Evolutionary conservation across 108 stramenopile genomes (phyloP).

Genomic region (Discostella pseudostelligera): DNA sequence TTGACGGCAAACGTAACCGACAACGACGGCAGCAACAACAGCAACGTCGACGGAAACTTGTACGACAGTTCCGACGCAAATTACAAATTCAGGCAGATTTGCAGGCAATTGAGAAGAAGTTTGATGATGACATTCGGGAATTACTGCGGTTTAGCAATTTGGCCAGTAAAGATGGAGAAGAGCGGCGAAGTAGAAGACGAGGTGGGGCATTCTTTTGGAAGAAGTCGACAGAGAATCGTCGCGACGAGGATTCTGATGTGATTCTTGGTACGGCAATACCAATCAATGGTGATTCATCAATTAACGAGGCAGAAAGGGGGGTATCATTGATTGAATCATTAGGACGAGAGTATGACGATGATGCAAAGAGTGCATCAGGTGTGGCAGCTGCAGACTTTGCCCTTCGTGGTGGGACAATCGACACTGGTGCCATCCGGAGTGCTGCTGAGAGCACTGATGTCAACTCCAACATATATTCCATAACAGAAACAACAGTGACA

Average conservation of each 20-base stretch:
- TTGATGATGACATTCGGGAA: conserved; percentile 50
- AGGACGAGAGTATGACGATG: no score
- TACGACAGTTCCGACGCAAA: conserved; percentile 22
- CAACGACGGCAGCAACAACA: conserved; percentile 1
- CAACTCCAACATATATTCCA: conserved; percentile 2
- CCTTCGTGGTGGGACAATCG: conserved; percentile 15
- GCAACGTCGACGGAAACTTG: conserved; percentile 11
- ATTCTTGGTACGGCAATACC: background rate
- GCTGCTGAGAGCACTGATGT: background rate
- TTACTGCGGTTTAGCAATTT: conserved; percentile 33
- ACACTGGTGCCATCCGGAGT: background rate
- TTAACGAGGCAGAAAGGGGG: background rate
- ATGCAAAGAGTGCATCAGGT: background rate
- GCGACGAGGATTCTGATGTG: no score
- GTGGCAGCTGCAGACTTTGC: conserved; percentile 5
- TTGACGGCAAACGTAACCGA: background rate
- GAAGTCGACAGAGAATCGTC: background rate
- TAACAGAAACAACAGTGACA: background rate
- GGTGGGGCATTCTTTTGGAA: conserved; percentile 45
- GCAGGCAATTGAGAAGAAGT: conserved; percentile 46
- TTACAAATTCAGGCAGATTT: conserved; percentile 33
- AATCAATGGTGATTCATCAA: background rate
- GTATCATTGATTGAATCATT: background rate
- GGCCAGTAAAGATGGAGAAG: conserved; percentile 20
- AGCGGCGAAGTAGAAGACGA: conserved; percentile 14